These are phyloP conservation scores for Monosiga brevicollis DNA, from an alignment of 78 protist genomes.

Conservation along the genomic window DNA sequence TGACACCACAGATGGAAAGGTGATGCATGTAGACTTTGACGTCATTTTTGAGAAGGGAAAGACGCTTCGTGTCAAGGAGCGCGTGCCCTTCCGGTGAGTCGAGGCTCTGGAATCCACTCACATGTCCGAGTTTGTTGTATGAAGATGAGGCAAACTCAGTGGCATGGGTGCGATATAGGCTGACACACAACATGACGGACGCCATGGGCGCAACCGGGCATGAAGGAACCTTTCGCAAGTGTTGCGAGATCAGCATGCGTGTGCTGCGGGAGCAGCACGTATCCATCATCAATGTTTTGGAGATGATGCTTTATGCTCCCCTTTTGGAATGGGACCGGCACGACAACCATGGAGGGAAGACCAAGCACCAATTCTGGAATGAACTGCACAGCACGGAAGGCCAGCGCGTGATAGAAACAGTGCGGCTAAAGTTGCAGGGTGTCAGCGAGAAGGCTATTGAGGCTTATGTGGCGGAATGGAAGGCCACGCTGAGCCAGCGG, in stretches of 20 bases:
- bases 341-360: background rate
- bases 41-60: constrained; percentile 82
- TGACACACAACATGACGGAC: constrained; percentile 85
- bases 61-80: constrained; percentile 58
- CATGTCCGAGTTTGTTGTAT: too few relatives aligned
- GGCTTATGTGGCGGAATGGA: background rate
- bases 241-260: constrained; percentile 42
- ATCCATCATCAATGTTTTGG: constrained; percentile 73
- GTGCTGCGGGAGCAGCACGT: constrained; percentile 47
- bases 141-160: too few relatives aligned
- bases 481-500: background rate
- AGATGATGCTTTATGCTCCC: constrained; percentile 86
- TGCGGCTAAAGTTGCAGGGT: background rate
- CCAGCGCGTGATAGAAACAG: too few relatives aligned
- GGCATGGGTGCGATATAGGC: too few relatives aligned
- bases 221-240: constrained; percentile 55
- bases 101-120: too few relatives aligned
- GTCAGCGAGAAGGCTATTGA: background rate
- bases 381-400: too few relatives aligned
- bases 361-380: too few relatives aligned
- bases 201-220: constrained; percentile 71
- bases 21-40: constrained; percentile 86
- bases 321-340: constrained; percentile 55
- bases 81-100: constrained; percentile 92
- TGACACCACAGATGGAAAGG: constrained; percentile 62